Base-by-base conservation (phyloP, 2,329 filamentous ascomycete species). In the Hawksworthiomyces lignivorus region DNA sequence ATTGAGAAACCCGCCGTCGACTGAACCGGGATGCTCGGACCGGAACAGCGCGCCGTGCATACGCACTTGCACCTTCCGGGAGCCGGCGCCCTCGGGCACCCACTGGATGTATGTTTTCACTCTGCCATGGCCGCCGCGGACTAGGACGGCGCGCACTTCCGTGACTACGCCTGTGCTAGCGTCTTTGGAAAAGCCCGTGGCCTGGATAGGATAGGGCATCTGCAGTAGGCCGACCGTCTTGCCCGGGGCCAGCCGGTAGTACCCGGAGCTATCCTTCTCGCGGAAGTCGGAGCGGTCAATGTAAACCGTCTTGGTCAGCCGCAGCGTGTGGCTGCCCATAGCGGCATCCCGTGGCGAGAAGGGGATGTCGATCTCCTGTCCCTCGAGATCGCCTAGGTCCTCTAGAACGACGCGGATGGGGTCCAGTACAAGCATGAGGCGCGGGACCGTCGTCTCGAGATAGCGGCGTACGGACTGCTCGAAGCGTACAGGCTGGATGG, bases 31-130 rank as follows among this genome's bases (percentile, higher is more conserved):
- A 54, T 92, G 83, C 34, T 89, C 82, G 4, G 82, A 87, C 60
- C 87, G 88, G 75, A 96, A 96, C 1, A 97, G 73, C 3, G 78
- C 70, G 58, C 87, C 84, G 65, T 90, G 82, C 34, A 92, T 71
- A 44, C 88, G 82, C 28, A 79, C 84, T 60, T 89, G 83, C 9
- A 82, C 81, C 50, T 80, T 78, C 12, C 72, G 72, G 0, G 81
- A 75, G n/a, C n/a, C n/a, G n/a, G n/a, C n/a, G 2, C 77, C 81
- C 31, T 80, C 77, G 7, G 80, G 78, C 4, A 95, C 85, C 89
- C 89, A 96, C 57, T 95, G 88, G 58, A 96, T 94, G 56, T 78
- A 85, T 2, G 87, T 81, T 65, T 92, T 90, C 31, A 83, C 78
- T 52, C 79, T 76, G 55, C n/a, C n/a, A n/a, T 81, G 79, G 14